phyloP scores from a whole-genome alignment of 805 yeast genomes.

The Blastobotrys mokoenaii region DNA sequence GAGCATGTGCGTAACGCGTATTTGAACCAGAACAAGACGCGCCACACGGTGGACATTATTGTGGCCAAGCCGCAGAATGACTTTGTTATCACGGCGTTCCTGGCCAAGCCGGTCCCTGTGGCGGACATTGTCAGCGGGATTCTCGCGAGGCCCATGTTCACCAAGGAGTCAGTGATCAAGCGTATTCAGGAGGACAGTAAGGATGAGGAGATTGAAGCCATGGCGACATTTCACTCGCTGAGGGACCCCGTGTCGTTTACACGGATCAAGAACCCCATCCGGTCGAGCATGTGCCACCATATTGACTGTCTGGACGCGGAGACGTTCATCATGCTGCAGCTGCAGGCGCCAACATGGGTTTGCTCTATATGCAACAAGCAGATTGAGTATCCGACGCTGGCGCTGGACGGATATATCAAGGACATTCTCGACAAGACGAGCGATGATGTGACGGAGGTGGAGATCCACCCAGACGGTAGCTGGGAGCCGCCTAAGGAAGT shows the following conservation, averaged over 20 bases:
- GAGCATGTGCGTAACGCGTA: slow-evolving; percentile 28
- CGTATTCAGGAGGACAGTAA: slow-evolving; percentile 42
- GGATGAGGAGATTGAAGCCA: slow-evolving; percentile 66
- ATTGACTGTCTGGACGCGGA: slow-evolving; percentile 82
- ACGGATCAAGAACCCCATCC: slow-evolving; percentile 62
- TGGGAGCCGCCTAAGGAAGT: slow-evolving; percentile 43
- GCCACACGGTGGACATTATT: slow-evolving; percentile 2
- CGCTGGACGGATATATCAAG: slow-evolving; percentile 63
- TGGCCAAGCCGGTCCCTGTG: slow-evolving; percentile 43
- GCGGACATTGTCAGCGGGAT: slow-evolving; percentile 37
- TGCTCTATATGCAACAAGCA: slow-evolving; percentile 72
- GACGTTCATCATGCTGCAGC: slow-evolving; percentile 65
- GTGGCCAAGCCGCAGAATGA: neutral
- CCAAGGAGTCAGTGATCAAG: slow-evolving; percentile 40
- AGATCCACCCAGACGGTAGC: slow-evolving; percentile 59
- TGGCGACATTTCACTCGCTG: slow-evolving; percentile 56
- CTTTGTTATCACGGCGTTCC: slow-evolving; percentile 39
- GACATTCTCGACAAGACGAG: slow-evolving; percentile 50
- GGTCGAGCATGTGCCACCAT: slow-evolving; percentile 67
- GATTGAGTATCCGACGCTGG: slow-evolving; percentile 48
- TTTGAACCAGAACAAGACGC: neutral
- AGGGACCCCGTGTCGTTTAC: slow-evolving; percentile 73
- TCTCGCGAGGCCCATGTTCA: slow-evolving; percentile 42
- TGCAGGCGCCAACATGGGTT: slow-evolving; percentile 74
- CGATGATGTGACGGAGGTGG: slow-evolving; percentile 55